Percentiles rank a stretch among this genome's conserved stretches.
Evolutionary conservation across 2,329 filamentous ascomycete species (phyloP).

Genomic region (Penicillium sp.): DNA sequence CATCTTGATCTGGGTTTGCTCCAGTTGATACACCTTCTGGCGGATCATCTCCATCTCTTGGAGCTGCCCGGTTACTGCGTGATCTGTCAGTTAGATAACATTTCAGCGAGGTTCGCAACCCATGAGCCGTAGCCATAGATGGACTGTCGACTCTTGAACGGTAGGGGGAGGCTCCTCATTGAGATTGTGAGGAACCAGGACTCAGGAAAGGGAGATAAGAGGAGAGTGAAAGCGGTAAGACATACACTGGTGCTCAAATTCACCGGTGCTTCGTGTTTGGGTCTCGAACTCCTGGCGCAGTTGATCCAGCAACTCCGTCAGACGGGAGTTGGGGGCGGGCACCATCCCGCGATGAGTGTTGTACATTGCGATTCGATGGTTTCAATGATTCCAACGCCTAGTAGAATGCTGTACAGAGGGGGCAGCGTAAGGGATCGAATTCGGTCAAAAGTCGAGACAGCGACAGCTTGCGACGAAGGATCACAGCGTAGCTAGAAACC

Average conservation of each 20-base stretch:
- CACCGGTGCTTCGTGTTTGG: conserved; percentile 75
- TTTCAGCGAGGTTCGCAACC: conserved; percentile 20
- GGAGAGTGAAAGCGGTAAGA: conserved; percentile 28
- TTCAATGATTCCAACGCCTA: neutral
- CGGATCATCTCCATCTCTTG: conserved; percentile 93
- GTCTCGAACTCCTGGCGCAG: conserved; percentile 88
- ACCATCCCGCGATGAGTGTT: conserved; percentile 81
- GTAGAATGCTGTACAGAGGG: neutral
- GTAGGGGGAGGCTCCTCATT: conserved; percentile 1
- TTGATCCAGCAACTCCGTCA: conserved; percentile 89
- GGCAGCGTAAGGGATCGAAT: neutral
- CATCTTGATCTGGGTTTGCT: conserved; percentile 81
- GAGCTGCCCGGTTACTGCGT: conserved; percentile 79
- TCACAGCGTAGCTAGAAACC: conserved; percentile 7
- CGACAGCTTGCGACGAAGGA: conserved; percentile 15
- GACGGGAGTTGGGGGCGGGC: conserved; percentile 65
- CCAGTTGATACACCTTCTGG: conserved; percentile 88
- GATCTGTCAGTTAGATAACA: conserved; percentile 29
- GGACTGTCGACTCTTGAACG: conserved; percentile 9
- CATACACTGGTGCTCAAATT: conserved; percentile 93
- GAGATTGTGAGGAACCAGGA: conserved; percentile 1
- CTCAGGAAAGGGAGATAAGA: neutral
- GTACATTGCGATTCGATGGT: conserved; percentile 63
- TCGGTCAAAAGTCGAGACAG: conserved; percentile 3
- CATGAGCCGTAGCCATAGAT: conserved; percentile 11